Base-by-base conservation (phyloP, 129 eudicot genomes). In the Rutidosis leptorrhynchoides region DNA sequence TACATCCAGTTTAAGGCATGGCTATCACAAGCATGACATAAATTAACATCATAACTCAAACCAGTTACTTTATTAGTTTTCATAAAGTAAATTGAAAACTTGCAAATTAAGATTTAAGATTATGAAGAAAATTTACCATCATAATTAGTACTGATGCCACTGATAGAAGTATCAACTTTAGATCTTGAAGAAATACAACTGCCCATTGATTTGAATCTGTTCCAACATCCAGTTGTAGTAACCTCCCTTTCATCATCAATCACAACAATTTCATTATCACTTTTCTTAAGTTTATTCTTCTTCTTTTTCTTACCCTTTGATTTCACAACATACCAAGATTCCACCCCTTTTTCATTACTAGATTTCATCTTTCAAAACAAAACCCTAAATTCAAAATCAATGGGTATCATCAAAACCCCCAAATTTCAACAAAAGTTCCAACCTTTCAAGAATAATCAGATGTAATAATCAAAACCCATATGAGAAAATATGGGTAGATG, bases 131-230 rank as follows among this genome's bases (percentile, higher is more conserved):
- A 60, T 2, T 74, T 94, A 94, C 99, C 99, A 75, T 73, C 99
- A 75, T 73, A 69, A 63, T 69, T 70, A 68, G 91, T 74, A 80
- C 86, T 84, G 74, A 83, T 89, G 85, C 96, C 89, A 83, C 95
- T 88, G 60, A 84, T 68, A 37, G 99, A 94, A 74, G 54, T 86
- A 79, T 94, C 99, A 67, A 94, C 99, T 73, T 94, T 94, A 85
- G 99, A 89, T 93, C 95, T 88, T 74, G 98, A 93, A 77, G 87
- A 72, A 63, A 89, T 73, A 82, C 99, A 94, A 77, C 96, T 84
- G 27, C 95, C 86, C 52, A 86, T 73, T 57, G 83, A 68, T 0
- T 89, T 82, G 82, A 86, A 79, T 75, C 79, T 83, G 49, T 76
- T 69, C 88, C 99, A 94, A 75, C 99, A 89, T 43, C 96, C 93